These are phyloP conservation scores for Penicillium olsonii DNA, from an alignment of 2,329 filamentous ascomycete genomes.

Conservation along the genomic window DNA sequence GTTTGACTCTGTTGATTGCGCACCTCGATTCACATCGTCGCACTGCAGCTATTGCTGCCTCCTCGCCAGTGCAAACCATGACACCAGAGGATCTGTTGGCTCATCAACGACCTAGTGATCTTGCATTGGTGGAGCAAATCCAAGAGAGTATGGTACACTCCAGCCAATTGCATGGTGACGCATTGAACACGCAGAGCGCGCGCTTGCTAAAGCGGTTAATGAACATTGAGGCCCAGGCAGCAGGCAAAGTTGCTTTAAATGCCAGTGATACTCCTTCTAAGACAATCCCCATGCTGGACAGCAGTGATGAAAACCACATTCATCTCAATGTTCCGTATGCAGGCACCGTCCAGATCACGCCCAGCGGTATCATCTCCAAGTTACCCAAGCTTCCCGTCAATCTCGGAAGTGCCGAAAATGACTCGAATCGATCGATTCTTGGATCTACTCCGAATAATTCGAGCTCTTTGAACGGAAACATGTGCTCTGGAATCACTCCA, in stretches of 20 bases:
- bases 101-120: conserved; percentile 45
- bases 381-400: neutral
- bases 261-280: neutral
- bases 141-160: conserved; percentile 39
- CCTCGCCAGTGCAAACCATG: neutral
- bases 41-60: neutral
- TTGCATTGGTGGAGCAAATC: conserved; percentile 42
- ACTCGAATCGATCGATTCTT: neutral
- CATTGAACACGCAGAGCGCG: conserved; percentile 28
- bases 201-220: conserved; percentile 20
- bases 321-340: neutral
- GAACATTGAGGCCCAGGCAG: conserved; percentile 18
- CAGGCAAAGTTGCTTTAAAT: neutral
- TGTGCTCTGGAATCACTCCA: neutral
- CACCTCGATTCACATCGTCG: conserved; percentile 24
- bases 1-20: conserved; percentile 24
- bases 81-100: conserved; percentile 21
- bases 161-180: conserved; percentile 30
- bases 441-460: neutral
- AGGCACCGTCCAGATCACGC: neutral
- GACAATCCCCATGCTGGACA: too few relatives aligned
- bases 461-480: neutral
- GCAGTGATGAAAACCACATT: neutral
- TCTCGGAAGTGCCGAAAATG: neutral
- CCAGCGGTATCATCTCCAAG: neutral